These are phyloP conservation scores for Suillus subalutaceus DNA, from an alignment of 768 basidiomycete species.

Conservation along the genomic window DNA sequence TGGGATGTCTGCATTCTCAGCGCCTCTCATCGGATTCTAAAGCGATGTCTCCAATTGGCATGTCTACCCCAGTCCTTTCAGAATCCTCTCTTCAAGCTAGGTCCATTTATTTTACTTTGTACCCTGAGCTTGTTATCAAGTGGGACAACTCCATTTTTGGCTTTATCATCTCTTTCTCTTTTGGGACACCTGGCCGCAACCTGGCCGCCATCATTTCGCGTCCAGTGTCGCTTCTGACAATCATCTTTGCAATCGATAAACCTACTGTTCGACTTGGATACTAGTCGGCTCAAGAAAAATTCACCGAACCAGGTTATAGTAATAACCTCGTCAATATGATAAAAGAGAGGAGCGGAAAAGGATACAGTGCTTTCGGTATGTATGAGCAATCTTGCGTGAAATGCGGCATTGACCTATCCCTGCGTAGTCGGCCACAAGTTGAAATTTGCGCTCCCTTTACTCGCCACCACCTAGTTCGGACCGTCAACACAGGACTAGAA, in stretches of 20 bases:
- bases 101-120: background rate
- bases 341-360: background rate
- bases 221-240: background rate
- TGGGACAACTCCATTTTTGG: background rate
- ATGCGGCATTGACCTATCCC: background rate
- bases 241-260: background rate
- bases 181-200: background rate
- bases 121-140: background rate
- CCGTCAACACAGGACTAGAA: background rate
- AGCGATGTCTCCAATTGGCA: slow-evolving; percentile 3
- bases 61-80: background rate
- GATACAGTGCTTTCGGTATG: background rate
- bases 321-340: background rate
- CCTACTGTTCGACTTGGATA: background rate
- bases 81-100: background rate
- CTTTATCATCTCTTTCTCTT: background rate
- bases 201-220: background rate
- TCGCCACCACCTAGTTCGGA: background rate
- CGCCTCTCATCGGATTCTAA: background rate
- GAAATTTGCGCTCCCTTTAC: background rate
- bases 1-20: background rate
- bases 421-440: background rate
- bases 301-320: background rate
- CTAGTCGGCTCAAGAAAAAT: background rate
- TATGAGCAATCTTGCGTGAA: background rate